Percentiles rank a stretch among this genome's conserved stretches.
phyloP scores from a whole-genome alignment of 257 asterid species.

The Solanum etuberosum region DNA sequence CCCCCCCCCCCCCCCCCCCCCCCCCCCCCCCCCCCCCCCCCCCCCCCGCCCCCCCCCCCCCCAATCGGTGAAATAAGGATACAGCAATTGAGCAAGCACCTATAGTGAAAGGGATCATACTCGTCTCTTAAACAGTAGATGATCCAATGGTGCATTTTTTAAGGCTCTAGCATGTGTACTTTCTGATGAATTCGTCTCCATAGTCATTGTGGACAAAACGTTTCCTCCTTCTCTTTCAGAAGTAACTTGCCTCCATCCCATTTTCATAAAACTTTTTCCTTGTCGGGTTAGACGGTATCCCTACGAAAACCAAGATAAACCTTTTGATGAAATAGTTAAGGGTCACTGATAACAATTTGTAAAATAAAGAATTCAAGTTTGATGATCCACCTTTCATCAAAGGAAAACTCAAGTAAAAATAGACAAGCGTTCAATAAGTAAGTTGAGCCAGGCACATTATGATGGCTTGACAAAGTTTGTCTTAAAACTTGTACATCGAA shows the following conservation, averaged over 20 bases:
- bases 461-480: not conserved
- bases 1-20: too few species aligned
- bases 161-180: constrained; percentile 16
- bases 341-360: not conserved
- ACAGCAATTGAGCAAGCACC: constrained; percentile 2
- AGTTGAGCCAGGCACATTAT: not conserved
- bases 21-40: too few species aligned
- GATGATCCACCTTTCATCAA: not conserved
- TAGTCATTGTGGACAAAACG: constrained; percentile 67
- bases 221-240: constrained; percentile 48
- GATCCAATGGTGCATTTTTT: constrained; percentile 15
- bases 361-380: not conserved
- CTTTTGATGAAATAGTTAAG: not conserved
- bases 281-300: constrained; percentile 68
- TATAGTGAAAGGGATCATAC: constrained; percentile 23
- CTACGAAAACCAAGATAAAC: constrained; percentile 9
- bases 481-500: not conserved
- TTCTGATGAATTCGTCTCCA: constrained; percentile 38
- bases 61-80: not conserved
- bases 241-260: constrained; percentile 64
- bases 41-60: too few species aligned
- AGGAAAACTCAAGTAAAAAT: not conserved
- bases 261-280: constrained; percentile 43
- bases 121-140: constrained; percentile 62
- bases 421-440: not conserved